These are phyloP conservation scores for Otatea glauca DNA, from an alignment of 176 grass and related monocot genomes.

Conservation along the genomic window DNA sequence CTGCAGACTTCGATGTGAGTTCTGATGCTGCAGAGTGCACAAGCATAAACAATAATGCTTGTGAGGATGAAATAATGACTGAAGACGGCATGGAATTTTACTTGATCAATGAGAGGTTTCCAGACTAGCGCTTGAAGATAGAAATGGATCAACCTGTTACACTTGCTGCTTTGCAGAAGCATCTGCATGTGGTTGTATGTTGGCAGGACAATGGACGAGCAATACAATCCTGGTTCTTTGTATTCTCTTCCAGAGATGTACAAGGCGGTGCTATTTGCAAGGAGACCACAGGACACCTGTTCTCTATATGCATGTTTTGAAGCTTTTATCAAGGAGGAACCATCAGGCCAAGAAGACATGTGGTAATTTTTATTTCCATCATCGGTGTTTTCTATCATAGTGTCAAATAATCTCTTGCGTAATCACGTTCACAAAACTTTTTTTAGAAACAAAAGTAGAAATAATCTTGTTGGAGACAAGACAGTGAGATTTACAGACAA, in stretches of 20 bases:
- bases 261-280: constrained; percentile 63
- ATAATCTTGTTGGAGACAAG: not conserved
- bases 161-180: constrained; percentile 48
- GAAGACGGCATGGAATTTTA: constrained; percentile 63
- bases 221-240: constrained; percentile 63
- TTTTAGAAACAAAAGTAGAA: not conserved
- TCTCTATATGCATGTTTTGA: constrained; percentile 94
- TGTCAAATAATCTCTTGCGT: not conserved
- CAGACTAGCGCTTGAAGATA: constrained; percentile 53
- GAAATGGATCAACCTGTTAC: constrained; percentile 71
- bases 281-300: constrained; percentile 69
- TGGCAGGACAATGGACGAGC: constrained; percentile 68
- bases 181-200: constrained; percentile 63
- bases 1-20: constrained; percentile 40
- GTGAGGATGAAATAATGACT: constrained; percentile 31
- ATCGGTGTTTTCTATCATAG: not conserved
- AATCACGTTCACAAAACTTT: not conserved
- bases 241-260: constrained; percentile 76
- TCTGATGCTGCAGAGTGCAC: constrained; percentile 38
- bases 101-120: constrained; percentile 63
- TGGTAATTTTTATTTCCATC: constrained; percentile 54
- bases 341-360: constrained; percentile 91
- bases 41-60: constrained; percentile 32
- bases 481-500: not conserved
- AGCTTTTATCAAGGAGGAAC: constrained; percentile 88